Percentiles rank a stretch among this genome's conserved stretches.
Evolutionary conservation across 2,329 filamentous ascomycete genomes (phyloP).

Genomic region (Aspergillus alliaceus): DNA sequence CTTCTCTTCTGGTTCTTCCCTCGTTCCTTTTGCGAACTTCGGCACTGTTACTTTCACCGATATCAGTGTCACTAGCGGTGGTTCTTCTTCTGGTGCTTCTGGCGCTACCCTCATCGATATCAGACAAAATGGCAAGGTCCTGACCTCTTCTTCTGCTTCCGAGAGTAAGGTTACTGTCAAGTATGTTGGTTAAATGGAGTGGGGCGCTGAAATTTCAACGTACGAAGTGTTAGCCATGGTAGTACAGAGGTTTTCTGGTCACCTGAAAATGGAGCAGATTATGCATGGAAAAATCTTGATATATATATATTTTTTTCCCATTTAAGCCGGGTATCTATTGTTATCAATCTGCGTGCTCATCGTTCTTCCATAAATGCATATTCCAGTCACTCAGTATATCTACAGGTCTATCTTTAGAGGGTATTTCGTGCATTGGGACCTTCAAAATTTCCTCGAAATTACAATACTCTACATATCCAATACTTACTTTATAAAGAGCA

Average conservation of each 20-base stretch:
- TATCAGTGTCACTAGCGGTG: constrained; percentile 33
- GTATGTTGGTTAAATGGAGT: constrained; percentile 15
- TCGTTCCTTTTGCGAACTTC: constrained; percentile 50
- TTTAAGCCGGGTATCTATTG: too few species aligned
- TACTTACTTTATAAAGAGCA: too few species aligned
- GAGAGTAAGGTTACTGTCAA: constrained; percentile 21
- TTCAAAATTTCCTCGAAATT: too few species aligned
- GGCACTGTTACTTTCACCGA: constrained; percentile 51
- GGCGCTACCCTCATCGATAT: constrained; percentile 49
- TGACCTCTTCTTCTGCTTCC: constrained; percentile 32
- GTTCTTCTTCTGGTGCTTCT: constrained; percentile 31
- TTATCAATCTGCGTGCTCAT: too few species aligned
- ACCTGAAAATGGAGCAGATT: too few species aligned
- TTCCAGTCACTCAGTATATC: too few species aligned
- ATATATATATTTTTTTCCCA: too few species aligned
- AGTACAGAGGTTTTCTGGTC: not conserved
- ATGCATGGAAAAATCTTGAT: too few species aligned
- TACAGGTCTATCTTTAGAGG: too few species aligned
- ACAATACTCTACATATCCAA: too few species aligned
- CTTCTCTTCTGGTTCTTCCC: constrained; percentile 36
- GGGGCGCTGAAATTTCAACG: not conserved
- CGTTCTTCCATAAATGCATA: too few species aligned
- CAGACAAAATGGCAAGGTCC: constrained; percentile 37
- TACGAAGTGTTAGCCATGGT: not conserved
- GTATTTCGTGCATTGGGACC: too few species aligned